Evolutionary conservation across 495 filamentous ascomycete genomes (phyloP).

Genomic region (Talaromyces ruber): DNA sequence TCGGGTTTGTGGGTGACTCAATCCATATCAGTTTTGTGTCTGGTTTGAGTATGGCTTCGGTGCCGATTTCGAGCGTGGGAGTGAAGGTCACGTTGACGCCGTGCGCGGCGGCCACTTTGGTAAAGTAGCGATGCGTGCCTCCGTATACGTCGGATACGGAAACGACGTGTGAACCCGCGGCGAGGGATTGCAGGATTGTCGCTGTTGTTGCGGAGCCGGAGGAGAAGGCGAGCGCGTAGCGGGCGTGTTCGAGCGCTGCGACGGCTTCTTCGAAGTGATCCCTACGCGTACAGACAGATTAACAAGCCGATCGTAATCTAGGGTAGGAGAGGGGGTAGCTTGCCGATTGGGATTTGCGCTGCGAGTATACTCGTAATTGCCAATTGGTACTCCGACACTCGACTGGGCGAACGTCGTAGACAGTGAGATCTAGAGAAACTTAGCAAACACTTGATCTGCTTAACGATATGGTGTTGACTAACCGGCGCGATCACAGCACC

Average conservation of each 20-base stretch:
- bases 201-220: conserved; percentile 94
- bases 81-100: conserved; percentile 93
- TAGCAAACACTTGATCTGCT: not conserved
- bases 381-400: conserved; percentile 75
- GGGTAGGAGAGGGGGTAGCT: not conserved
- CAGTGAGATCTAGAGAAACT: conserved; percentile 64
- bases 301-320: not conserved
- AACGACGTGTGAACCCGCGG: conserved; percentile 86
- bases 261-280: conserved; percentile 89
- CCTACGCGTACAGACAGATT: conserved; percentile 17
- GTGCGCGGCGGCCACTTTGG: conserved; percentile 90
- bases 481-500: conserved; percentile 91
- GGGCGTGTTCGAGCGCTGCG: conserved; percentile 85
- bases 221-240: conserved; percentile 87
- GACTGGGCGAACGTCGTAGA: conserved; percentile 91
- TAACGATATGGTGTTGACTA: conserved; percentile 11
- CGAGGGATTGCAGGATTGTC: conserved; percentile 84
- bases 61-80: conserved; percentile 78
- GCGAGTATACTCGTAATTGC: conserved; percentile 81
- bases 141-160: conserved; percentile 97
- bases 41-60: conserved; percentile 72
- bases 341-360: conserved; percentile 87
- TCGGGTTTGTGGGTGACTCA: conserved; percentile 91
- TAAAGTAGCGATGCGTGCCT: conserved; percentile 97
- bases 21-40: conserved; percentile 97